These are phyloP conservation scores for Aspergillus pseudotamarii DNA, from an alignment of 2,329 filamentous ascomycete genomes.

Conservation along the genomic window DNA sequence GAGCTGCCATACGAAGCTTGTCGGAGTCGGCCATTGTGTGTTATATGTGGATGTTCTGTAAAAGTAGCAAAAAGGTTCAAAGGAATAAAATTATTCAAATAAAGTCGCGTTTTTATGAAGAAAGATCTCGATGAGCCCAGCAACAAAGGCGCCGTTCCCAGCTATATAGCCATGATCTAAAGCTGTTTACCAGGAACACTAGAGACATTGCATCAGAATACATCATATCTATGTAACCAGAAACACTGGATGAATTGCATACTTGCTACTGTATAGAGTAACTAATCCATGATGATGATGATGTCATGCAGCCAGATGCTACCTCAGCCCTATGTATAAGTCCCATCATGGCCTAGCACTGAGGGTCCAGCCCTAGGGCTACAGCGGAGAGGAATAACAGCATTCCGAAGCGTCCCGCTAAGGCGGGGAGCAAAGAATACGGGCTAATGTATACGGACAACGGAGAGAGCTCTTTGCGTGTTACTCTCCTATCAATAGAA, in stretches of 20 bases:
- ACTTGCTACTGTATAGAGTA: neutral
- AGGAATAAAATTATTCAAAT: neutral
- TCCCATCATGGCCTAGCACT: constrained; percentile 15
- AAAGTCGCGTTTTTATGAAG: neutral
- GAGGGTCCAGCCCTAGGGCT: constrained; percentile 37
- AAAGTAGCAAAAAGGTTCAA: neutral
- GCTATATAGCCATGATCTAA: neutral
- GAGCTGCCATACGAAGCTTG: constrained; percentile 30
- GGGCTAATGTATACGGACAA: constrained; percentile 12
- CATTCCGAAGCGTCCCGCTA: constrained; percentile 20
- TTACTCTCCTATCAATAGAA: neutral
- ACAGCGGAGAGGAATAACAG: constrained; percentile 24
- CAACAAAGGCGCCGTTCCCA: neutral
- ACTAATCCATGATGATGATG: constrained; percentile 1
- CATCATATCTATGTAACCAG: constrained; percentile 34
- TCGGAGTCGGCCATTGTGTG: constrained; percentile 26
- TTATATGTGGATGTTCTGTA: constrained; percentile 6
- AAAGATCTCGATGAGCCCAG: neutral
- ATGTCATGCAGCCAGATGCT: neutral
- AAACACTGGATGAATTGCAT: neutral
- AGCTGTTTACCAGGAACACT: neutral
- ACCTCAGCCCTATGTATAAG: constrained; percentile 26
- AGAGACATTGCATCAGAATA: constrained; percentile 33
- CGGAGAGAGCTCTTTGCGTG: constrained; percentile 3
- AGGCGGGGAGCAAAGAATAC: constrained; percentile 22